Conservation (phyloP, 331 rosid species). For the Malus hybrid region DNA sequence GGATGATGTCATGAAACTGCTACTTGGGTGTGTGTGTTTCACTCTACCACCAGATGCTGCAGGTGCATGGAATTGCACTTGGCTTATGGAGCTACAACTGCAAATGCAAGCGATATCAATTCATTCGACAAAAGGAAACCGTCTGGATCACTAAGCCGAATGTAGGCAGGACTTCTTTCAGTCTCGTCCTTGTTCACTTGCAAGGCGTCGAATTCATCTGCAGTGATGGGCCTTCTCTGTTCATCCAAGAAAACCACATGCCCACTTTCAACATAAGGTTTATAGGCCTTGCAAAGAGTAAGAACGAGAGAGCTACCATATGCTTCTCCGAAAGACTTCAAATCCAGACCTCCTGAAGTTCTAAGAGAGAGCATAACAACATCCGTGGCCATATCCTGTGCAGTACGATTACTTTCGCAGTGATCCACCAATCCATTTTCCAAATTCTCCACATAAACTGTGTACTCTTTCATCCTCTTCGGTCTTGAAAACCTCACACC, state of each 20-base stretch:
- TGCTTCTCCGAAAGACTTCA: constrained; percentile 42
- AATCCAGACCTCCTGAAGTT: constrained; percentile 69
- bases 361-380: constrained; percentile 84
- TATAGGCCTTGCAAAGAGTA: constrained; percentile 53
- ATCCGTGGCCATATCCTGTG: constrained; percentile 48
- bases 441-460: constrained; percentile 49
- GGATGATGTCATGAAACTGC: neutral
- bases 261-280: constrained; percentile 69
- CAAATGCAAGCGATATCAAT: constrained; percentile 75
- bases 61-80: neutral
- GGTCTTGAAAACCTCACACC: constrained; percentile 87
- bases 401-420: constrained; percentile 15
- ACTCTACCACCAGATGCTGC: neutral
- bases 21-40: neutral
- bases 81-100: constrained; percentile 50
- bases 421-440: constrained; percentile 51
- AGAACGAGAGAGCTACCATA: constrained; percentile 47
- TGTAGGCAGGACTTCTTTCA: constrained; percentile 26
- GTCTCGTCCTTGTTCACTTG: constrained; percentile 11
- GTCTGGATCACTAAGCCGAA: constrained; percentile 84
- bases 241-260: constrained; percentile 67
- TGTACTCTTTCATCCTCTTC: constrained; percentile 53
- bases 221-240: constrained; percentile 31
- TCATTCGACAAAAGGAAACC: constrained; percentile 92
- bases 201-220: constrained; percentile 30